These are phyloP conservation scores for Vitis amurensis DNA, from an alignment of 164 flowering plant genomes.

Conservation along the genomic window DNA sequence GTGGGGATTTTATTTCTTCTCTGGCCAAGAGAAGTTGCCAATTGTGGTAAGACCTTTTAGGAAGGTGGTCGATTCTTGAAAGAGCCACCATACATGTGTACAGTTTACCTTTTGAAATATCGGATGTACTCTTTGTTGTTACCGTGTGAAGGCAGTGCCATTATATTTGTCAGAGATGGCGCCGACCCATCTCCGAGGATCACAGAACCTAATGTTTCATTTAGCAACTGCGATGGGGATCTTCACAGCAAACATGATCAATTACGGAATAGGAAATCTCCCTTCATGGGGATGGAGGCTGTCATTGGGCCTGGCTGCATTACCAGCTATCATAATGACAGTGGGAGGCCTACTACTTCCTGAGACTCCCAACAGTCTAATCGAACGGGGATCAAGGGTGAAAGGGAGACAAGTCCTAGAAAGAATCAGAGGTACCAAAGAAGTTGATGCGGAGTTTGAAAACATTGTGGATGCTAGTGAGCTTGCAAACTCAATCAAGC, in stretches of 20 bases:
- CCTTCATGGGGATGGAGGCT: conserved; percentile 95
- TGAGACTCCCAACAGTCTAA: conserved; percentile 90
- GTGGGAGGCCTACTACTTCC: conserved; percentile 79
- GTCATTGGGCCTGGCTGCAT: conserved; percentile 82
- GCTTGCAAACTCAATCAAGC: conserved; percentile 73
- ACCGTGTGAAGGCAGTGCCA: conserved; percentile 65
- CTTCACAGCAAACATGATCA: conserved; percentile 92
- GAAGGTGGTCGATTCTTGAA: too few species aligned
- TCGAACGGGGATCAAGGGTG: conserved; percentile 58
- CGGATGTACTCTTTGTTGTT: background rate
- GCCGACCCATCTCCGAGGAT: conserved; percentile 89
- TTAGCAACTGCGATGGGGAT: conserved; percentile 88
- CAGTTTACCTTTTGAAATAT: too few species aligned
- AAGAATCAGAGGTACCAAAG: conserved; percentile 67
- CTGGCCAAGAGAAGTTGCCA: too few species aligned
- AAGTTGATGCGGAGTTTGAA: conserved; percentile 72
- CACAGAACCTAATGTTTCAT: conserved; percentile 90
- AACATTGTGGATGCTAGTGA: conserved; percentile 93
- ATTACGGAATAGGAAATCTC: conserved; percentile 74
- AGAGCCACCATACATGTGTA: too few species aligned
- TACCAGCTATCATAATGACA: conserved; percentile 80
- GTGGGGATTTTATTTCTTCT: too few species aligned
- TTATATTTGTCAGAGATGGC: conserved; percentile 92
- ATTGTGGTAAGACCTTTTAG: too few species aligned
- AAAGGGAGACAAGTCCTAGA: conserved; percentile 58